Evolutionary conservation across 2,329 filamentous ascomycete genomes (phyloP), one percentile per base, ranked within the genome.

Genomic region (Cylindrodendrum hubeiense): DNA sequence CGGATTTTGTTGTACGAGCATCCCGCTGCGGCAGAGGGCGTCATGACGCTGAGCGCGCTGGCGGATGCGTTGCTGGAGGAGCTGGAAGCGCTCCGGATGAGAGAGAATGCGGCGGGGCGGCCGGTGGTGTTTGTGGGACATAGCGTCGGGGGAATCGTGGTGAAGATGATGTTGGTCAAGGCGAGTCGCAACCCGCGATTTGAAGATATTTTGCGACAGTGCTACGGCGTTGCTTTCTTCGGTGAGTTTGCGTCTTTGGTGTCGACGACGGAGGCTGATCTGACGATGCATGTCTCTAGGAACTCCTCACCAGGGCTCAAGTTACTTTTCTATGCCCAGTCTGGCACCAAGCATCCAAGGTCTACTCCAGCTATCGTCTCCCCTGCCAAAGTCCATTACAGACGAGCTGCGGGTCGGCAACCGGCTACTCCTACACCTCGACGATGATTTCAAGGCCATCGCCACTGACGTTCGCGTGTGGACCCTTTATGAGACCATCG

Each of bases 401-500:
- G 76, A 84, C 3, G 81, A 86, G 8, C 78, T 90, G 1, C 83
- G 81, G 1, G 78, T 89, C 0, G 85, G 84, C 10, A 84, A 86
- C 65, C 77, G 78, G n/a, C 73, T 81, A 0, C 76, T 91, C 2
- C 74, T 85, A 7, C 80, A 79, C 43, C 80, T 83, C 50, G 85
- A 89, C 19, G 85, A 89, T 3, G 81, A 83, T 44, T 91, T 90
- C 71, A 83, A 83, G 51, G 81, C 85, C 4, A 82, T 88, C 5
- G 84, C 87, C 0, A 85, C 85, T 37, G 89, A 90, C 60, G 80
- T 90, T 54, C 85, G 84, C 7, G 80, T 90, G 13, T 90, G 88
- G 87, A 89, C 87, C 0, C 86, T 90, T 43, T 87, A 90, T 63
- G 89, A 90, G 70, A 90, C 87, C 0, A 83, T 87, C 8, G 88